Conservation (phyloP, 768 basidiomycete genomes). For the Lactarius evosmus region DNA sequence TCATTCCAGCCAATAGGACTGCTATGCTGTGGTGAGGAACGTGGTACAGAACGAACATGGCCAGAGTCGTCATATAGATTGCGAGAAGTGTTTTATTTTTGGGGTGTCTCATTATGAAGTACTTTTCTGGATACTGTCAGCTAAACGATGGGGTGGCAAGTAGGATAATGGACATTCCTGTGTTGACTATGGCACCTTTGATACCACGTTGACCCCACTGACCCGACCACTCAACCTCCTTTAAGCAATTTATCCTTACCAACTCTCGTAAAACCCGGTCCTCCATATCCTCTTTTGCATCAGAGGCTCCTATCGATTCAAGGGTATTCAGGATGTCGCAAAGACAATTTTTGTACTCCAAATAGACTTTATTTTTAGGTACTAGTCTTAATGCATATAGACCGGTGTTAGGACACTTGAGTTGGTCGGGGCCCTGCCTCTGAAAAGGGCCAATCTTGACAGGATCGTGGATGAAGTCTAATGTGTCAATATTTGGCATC, state of each 20-base stretch:
- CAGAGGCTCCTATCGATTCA: background rate
- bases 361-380: background rate
- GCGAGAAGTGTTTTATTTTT: background rate
- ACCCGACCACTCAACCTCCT: constrained; percentile 5
- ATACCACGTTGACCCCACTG: background rate
- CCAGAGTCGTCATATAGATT: background rate
- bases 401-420: background rate
- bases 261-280: constrained; percentile 1
- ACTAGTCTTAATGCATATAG: too few species aligned
- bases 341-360: background rate
- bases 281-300: background rate
- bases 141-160: background rate
- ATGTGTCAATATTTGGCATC: background rate
- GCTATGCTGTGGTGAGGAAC: background rate
- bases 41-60: background rate
- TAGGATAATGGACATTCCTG: background rate
- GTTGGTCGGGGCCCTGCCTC: background rate
- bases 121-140: background rate
- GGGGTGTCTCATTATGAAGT: background rate
- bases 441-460: background rate
- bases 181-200: background rate
- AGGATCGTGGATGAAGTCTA: constrained; percentile 1
- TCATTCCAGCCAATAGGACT: background rate
- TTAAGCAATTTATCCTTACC: background rate
- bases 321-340: background rate